Percentiles rank a stretch among this genome's conserved stretches.
phyloP scores from a whole-genome alignment of 2,329 filamentous ascomycete genomes.

The Pseudogymnoascus sp. region DNA sequence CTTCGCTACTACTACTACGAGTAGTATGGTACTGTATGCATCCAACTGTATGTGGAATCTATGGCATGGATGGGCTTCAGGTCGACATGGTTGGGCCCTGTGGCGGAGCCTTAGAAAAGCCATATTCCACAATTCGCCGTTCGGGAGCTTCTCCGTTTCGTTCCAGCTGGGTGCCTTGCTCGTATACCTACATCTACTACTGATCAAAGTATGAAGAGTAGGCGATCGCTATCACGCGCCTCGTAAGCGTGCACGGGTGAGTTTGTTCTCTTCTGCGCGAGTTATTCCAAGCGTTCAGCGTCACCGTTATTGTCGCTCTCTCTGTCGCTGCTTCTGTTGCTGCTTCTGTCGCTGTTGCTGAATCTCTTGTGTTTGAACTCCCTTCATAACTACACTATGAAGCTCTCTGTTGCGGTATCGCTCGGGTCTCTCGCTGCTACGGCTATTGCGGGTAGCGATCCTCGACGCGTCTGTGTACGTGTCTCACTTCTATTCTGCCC shows the following conservation, averaged over 20 bases:
- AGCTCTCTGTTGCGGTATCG: background rate
- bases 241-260: background rate
- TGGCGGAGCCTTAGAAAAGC: too few relatives aligned
- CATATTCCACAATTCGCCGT: background rate
- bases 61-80: too few relatives aligned
- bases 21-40: too few relatives aligned
- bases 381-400: background rate
- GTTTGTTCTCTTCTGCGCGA: conserved; percentile 8
- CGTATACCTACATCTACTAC: too few relatives aligned
- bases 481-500: background rate
- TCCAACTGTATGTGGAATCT: too few relatives aligned
- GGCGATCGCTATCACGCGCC: background rate
- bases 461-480: conserved; percentile 4
- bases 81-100: background rate
- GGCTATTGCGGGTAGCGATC: background rate
- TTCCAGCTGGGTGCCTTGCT: background rate
- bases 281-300: background rate
- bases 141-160: background rate
- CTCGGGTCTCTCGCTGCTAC: conserved; percentile 8
- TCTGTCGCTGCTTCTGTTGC: too few relatives aligned
- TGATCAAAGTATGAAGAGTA: too few relatives aligned
- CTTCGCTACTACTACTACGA: background rate
- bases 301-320: background rate
- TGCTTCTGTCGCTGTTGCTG: background rate
- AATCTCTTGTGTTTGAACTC: background rate